Evolutionary conservation across 1,139 yeast genomes (phyloP).

Genomic region (Sugiyamaella neomexicana): DNA sequence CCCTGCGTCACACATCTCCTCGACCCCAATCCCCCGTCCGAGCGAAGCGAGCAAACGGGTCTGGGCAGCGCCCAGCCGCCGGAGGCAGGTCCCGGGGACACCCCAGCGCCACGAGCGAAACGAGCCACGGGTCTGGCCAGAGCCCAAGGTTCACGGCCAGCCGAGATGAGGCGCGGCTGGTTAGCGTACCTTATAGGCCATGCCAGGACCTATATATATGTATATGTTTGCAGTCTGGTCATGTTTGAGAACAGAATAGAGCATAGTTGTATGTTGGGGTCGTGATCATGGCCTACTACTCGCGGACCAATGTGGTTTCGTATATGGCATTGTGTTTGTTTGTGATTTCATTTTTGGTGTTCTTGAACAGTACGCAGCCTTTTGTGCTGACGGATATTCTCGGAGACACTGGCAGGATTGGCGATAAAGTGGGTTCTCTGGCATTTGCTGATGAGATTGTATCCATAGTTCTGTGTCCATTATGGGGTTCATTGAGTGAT

Average conservation of each 20-base stretch:
- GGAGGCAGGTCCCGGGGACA: not conserved
- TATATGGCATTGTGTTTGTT: slow-evolving; percentile 47
- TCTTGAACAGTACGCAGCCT: slow-evolving; percentile 66
- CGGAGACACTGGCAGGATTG: slow-evolving; percentile 50
- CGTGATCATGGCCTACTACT: slow-evolving; percentile 12
- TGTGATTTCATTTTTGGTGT: slow-evolving; percentile 63
- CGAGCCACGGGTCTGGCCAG: not conserved
- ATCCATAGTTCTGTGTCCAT: slow-evolving; percentile 57
- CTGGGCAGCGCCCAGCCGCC: slow-evolving; percentile 4
- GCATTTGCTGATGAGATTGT: slow-evolving; percentile 65
- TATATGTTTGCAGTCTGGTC: too few species aligned
- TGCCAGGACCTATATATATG: too few species aligned
- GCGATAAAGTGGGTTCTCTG: slow-evolving; percentile 57
- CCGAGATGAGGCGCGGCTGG: too few species aligned
- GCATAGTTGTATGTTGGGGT: not conserved
- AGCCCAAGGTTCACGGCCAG: too few species aligned
- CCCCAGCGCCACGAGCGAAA: not conserved
- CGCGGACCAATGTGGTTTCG: slow-evolving; percentile 26
- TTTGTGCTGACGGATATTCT: slow-evolving; percentile 61
- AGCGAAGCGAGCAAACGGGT: slow-evolving; percentile 3
- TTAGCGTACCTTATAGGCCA: too few species aligned
- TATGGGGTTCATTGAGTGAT: slow-evolving; percentile 65
- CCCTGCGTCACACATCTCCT: not conserved
- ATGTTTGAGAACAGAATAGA: too few species aligned
- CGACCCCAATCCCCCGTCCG: not conserved